Base-by-base conservation (phyloP, 495 filamentous ascomycete genomes). In the Jackrogersella minutella region DNA sequence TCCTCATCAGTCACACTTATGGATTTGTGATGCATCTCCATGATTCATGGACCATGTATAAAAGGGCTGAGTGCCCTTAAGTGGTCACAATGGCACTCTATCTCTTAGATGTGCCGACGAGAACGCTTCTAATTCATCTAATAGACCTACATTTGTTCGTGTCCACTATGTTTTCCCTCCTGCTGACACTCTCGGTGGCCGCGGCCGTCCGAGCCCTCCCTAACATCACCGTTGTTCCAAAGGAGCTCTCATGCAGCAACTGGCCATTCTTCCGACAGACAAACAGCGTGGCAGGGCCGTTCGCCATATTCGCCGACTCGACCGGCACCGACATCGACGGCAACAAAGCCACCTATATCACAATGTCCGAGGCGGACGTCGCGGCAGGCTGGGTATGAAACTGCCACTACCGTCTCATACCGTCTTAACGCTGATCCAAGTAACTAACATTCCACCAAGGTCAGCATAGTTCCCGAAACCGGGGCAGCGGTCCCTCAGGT, bases 221-320 rank as follows among this genome's bases (percentile, higher is more conserved):
- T 16, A 10, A 70, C 5, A 8, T 70, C 22, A 54, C 40, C 17
- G 56, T 60, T 0, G 62, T 70, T 17, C 62, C 50, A 0, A 65
- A 66, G 66, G 74, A 77, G 19, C 28, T 40, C 24, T 28, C 28
- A 11, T 70, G 67, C 31, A 70, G 67, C 57, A 70, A 70, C 56
- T 70, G 56, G 57, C 67, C 67, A 1, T 70, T 70, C 62, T 70
- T 28, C 43, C 67, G 57, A 0, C 67, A 70, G 31, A 19, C 21
- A 3, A 30, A 36, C 9, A 64, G 67, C 31, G 67, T 70, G 28
- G 67, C 67, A 0, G 67, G 67, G 0, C 67, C 67, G 1, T 66
- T 57, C 22, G 43, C 5, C 31, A 24, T 70, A 31, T 70, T 70
- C 33, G 67, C 67, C 21, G 61, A 65, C 44, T 70, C 67, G 5